These are phyloP conservation scores for Elaeis oleifera DNA, from an alignment of 202 grass and related monocot genomes.

Conservation along the genomic window DNA sequence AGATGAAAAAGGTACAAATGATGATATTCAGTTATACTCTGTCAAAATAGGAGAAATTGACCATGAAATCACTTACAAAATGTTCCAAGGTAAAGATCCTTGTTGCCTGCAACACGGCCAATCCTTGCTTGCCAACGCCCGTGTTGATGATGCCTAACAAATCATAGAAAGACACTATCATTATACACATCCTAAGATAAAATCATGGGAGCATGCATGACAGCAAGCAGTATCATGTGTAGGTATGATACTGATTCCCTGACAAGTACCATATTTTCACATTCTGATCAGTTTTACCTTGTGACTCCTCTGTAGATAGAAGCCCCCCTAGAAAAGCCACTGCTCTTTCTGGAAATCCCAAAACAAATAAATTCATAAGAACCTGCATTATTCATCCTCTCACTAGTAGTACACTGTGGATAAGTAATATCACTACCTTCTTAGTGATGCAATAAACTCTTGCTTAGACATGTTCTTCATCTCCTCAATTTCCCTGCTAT, in stretches of 20 bases:
- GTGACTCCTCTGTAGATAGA: constrained; percentile 27
- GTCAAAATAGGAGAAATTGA: too few relatives aligned
- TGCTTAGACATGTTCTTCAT: constrained; percentile 18
- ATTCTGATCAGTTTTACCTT: constrained; percentile 4
- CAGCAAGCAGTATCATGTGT: too few relatives aligned
- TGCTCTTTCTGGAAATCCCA: constrained; percentile 11
- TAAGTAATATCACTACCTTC: constrained; percentile 10
- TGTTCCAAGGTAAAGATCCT: constrained; percentile 6
- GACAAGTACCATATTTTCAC: not conserved
- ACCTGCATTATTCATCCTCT: not conserved
- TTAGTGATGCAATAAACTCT: constrained; percentile 16
- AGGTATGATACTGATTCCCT: too few relatives aligned
- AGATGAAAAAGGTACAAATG: too few relatives aligned
- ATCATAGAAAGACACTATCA: not conserved
- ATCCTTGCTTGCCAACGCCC: constrained; percentile 11
- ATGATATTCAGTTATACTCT: too few relatives aligned
- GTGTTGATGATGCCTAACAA: constrained; percentile 5
- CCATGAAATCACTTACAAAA: not conserved
- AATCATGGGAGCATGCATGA: too few relatives aligned
- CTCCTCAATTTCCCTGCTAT: constrained; percentile 14
- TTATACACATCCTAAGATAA: not conserved
- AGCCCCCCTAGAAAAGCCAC: constrained; percentile 21
- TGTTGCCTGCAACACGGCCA: constrained; percentile 6
- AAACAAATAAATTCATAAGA: not conserved
- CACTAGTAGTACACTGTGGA: too few relatives aligned